Evolutionary conservation across 1,139 yeast genomes (phyloP).

Genomic region (Debaryomyces sp.): DNA sequence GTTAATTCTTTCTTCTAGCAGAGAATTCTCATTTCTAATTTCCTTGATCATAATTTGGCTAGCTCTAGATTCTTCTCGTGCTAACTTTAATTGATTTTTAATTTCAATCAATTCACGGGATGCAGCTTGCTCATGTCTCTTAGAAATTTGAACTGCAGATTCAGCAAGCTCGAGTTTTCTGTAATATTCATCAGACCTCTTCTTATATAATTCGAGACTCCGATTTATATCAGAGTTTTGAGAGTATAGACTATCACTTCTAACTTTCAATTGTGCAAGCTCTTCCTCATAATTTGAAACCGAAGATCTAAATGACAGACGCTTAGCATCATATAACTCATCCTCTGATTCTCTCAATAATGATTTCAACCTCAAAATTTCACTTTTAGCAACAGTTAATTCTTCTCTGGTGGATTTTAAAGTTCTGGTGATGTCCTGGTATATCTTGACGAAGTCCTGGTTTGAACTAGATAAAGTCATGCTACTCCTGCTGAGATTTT

Average conservation of each 20-base stretch:
- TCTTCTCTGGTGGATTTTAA: slow-evolving; percentile 54
- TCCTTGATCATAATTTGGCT: slow-evolving; percentile 61
- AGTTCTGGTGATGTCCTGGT: slow-evolving; percentile 58
- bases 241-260: slow-evolving; percentile 53
- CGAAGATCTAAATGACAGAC: slow-evolving; percentile 36
- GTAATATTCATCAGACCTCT: slow-evolving; percentile 75
- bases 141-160: slow-evolving; percentile 63
- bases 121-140: slow-evolving; percentile 62
- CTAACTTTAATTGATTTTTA: slow-evolving; percentile 52
- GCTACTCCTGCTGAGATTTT: slow-evolving; percentile 43
- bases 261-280: slow-evolving; percentile 47
- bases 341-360: slow-evolving; percentile 51
- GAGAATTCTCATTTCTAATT: slow-evolving; percentile 55
- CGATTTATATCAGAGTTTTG: slow-evolving; percentile 56
- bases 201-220: slow-evolving; percentile 63
- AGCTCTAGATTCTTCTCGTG: slow-evolving; percentile 60
- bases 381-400: slow-evolving; percentile 51
- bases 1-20: slow-evolving; percentile 59
- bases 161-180: slow-evolving; percentile 80
- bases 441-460: slow-evolving; percentile 53
- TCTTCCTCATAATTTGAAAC: slow-evolving; percentile 45
- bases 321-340: slow-evolving; percentile 44
- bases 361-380: slow-evolving; percentile 54
- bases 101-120: slow-evolving; percentile 59
- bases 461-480: slow-evolving; percentile 33